Percentiles rank a stretch among this genome's conserved stretches.
These are phyloP conservation scores for Orychophragmus violaceus DNA, from an alignment of 345 rosid species.

Conservation along the genomic window DNA sequence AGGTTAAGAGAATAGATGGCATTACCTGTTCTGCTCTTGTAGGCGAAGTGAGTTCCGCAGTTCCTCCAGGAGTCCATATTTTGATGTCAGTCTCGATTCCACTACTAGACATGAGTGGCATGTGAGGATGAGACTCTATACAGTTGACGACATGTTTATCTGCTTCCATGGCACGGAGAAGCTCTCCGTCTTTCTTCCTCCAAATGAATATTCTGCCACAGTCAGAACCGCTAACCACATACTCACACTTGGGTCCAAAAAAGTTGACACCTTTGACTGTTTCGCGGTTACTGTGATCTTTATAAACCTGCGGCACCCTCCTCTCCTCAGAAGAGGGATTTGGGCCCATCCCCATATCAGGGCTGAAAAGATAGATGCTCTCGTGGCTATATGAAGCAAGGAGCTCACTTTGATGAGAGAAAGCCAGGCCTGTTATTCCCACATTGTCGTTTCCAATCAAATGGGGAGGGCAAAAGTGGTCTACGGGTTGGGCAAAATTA, in stretches of 20 bases:
- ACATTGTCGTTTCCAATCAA: slow-evolving; percentile 47
- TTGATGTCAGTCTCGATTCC: slow-evolving; percentile 79
- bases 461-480: slow-evolving; percentile 67
- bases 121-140: slow-evolving; percentile 76
- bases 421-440: slow-evolving; percentile 85
- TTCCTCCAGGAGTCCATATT: slow-evolving; percentile 73
- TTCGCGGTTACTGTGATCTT: slow-evolving; percentile 59
- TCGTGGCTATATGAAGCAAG: slow-evolving; percentile 71
- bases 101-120: slow-evolving; percentile 59
- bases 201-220: slow-evolving; percentile 86
- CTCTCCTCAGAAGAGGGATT: slow-evolving; percentile 34
- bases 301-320: slow-evolving; percentile 53
- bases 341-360: slow-evolving; percentile 71
- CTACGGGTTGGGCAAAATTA: slow-evolving; percentile 51
- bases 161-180: slow-evolving; percentile 76
- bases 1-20: slow-evolving; percentile 1
- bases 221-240: slow-evolving; percentile 93
- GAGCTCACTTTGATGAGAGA: slow-evolving; percentile 83
- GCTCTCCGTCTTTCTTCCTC: slow-evolving; percentile 83
- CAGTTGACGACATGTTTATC: slow-evolving; percentile 76
- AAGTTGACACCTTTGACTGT: slow-evolving; percentile 83
- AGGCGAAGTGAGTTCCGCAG: slow-evolving; percentile 54
- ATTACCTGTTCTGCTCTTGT: slow-evolving; percentile 49
- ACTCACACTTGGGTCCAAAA: slow-evolving; percentile 82
- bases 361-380: slow-evolving; percentile 65